These are phyloP conservation scores for Dipodascus geniculatus DNA, from an alignment of 805 yeast genomes.

Conservation along the genomic window DNA sequence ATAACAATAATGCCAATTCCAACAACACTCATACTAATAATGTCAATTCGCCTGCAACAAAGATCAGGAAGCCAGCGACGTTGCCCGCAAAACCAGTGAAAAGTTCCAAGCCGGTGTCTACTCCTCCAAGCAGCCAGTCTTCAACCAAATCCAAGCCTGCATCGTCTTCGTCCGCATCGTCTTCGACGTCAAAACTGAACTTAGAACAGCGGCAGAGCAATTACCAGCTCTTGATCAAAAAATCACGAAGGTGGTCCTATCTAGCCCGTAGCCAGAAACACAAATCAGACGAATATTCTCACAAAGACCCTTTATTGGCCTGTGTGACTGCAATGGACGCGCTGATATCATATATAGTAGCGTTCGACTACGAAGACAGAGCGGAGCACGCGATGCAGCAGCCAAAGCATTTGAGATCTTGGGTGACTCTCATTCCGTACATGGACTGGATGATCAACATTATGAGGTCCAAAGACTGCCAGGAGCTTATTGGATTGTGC, in stretches of 20 bases:
- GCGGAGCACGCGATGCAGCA: slow-evolving; percentile 20
- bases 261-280: slow-evolving; percentile 30
- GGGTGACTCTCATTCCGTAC: slow-evolving; percentile 28
- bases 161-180: slow-evolving; percentile 9
- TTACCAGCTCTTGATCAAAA: slow-evolving; percentile 15
- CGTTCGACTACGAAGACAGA: slow-evolving; percentile 30
- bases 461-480: slow-evolving; percentile 16
- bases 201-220: slow-evolving; percentile 14
- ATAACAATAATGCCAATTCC: neutral
- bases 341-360: slow-evolving; percentile 27
- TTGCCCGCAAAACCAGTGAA: slow-evolving; percentile 3
- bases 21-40: neutral
- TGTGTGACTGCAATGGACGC: slow-evolving; percentile 29
- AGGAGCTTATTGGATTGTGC: slow-evolving; percentile 21
- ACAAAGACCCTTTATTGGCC: slow-evolving; percentile 21
- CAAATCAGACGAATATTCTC: slow-evolving; percentile 26
- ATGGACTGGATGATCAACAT: slow-evolving; percentile 19
- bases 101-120: neutral
- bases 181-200: slow-evolving; percentile 3
- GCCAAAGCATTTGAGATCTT: slow-evolving; percentile 22
- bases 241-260: slow-evolving; percentile 28
- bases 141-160: neutral
- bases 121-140: neutral
- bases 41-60: neutral
- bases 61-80: neutral